Percentiles rank a stretch among this genome's conserved stretches.
phyloP scores from a whole-genome alignment of 1,284 basidiomycete genomes.

The Acaromyces ingoldii region DNA sequence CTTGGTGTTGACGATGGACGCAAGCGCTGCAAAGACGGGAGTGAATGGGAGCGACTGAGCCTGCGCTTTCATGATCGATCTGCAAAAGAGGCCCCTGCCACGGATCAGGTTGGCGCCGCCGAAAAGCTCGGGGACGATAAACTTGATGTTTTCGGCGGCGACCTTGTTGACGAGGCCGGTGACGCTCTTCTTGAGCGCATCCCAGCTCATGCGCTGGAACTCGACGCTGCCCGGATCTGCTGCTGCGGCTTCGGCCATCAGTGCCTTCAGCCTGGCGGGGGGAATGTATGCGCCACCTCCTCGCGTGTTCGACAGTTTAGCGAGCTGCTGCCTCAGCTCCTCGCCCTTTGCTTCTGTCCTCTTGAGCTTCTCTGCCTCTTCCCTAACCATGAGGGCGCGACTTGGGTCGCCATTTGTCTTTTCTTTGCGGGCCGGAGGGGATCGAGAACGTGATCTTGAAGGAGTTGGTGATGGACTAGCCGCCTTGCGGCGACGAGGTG shows the following conservation, averaged over 20 bases:
- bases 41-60: slow-evolving; percentile 94
- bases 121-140: slow-evolving; percentile 75
- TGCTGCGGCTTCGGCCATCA: slow-evolving; percentile 73
- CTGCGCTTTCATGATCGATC: slow-evolving; percentile 97
- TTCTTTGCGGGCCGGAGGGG: no score
- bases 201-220: slow-evolving; percentile 93
- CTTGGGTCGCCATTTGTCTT: no score
- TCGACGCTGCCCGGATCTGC: slow-evolving; percentile 83
- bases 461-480: no score
- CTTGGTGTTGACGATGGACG: slow-evolving; percentile 94
- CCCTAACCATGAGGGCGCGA: no score
- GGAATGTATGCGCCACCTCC: slow-evolving; percentile 96
- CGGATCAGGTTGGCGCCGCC: slow-evolving; percentile 49
- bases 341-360: slow-evolving; percentile 22
- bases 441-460: no score
- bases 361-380: no score
- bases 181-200: slow-evolving; percentile 92
- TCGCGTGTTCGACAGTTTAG: slow-evolving; percentile 54
- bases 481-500: no score
- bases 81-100: slow-evolving; percentile 50
- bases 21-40: slow-evolving; percentile 89
- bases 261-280: slow-evolving; percentile 76
- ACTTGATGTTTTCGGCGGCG: slow-evolving; percentile 84
- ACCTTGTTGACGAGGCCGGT: slow-evolving; percentile 98
- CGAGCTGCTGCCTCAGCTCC: slow-evolving; percentile 32